phyloP scores from a whole-genome alignment of 257 asterid genomes.

The Nicotiana undulata region DNA sequence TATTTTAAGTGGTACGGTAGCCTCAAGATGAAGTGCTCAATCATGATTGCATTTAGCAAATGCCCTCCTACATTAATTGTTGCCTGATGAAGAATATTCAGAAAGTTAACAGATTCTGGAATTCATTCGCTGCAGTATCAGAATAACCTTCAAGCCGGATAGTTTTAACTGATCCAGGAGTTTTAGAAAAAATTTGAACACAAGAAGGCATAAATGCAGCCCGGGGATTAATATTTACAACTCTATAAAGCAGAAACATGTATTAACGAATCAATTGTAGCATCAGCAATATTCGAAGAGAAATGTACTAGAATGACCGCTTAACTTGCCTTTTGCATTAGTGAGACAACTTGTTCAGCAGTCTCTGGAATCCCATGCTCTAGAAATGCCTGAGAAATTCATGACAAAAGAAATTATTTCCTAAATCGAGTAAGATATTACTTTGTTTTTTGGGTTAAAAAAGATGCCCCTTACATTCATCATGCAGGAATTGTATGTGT shows the following conservation, averaged over 20 bases:
- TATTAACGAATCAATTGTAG: neutral
- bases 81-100: conserved; percentile 40
- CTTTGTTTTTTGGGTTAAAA: neutral
- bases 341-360: conserved; percentile 47
- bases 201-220: neutral
- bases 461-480: conserved; percentile 51
- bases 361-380: conserved; percentile 66
- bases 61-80: conserved; percentile 68
- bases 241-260: neutral
- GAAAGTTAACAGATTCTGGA: neutral
- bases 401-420: neutral
- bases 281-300: neutral
- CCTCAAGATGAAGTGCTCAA: conserved; percentile 83
- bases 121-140: neutral
- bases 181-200: neutral
- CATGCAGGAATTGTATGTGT: conserved; percentile 67
- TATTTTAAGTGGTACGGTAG: conserved; percentile 73
- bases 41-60: conserved; percentile 53
- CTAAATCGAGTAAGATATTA: neutral
- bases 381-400: conserved; percentile 52
- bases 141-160: neutral
- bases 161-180: neutral
- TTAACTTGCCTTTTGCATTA: conserved; percentile 68
- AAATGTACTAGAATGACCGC: neutral
- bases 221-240: neutral